Conservation (phyloP, 78 protist species). For the Polysphondylium violaceum region DNA sequence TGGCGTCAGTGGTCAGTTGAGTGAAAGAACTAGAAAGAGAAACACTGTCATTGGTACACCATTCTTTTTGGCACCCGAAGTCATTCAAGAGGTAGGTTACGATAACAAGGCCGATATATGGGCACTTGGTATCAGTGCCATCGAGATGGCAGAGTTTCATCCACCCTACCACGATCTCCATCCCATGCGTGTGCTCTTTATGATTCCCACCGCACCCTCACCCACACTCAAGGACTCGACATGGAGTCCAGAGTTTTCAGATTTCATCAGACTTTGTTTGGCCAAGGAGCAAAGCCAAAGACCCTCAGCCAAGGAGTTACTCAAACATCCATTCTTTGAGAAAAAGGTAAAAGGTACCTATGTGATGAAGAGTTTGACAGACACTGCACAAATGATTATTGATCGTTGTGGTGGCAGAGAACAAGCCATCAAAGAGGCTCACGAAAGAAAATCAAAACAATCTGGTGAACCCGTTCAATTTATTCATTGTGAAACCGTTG, state of each 20-base stretch:
- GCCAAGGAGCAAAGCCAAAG: constrained; percentile 72
- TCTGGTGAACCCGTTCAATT: constrained; percentile 58
- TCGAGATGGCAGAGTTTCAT: constrained; percentile 90
- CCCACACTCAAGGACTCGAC: constrained; percentile 84
- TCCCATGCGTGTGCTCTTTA: constrained; percentile 88
- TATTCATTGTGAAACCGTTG: constrained; percentile 40
- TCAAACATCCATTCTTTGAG: constrained; percentile 69
- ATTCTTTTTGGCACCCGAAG: constrained; percentile 88
- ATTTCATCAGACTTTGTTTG: constrained; percentile 64
- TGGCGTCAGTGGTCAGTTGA: constrained; percentile 81
- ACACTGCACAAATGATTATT: constrained; percentile 45
- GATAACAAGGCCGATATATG: constrained; percentile 90
- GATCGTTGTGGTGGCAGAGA: constrained; percentile 58
- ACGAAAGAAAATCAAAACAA: constrained; percentile 56
- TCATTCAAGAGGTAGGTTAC: constrained; percentile 74
- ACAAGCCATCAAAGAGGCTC: constrained; percentile 49
- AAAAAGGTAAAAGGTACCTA: constrained; percentile 51
- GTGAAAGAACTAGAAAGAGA: constrained; percentile 78
- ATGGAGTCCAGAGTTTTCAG: constrained; percentile 68
- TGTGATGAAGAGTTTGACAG: constrained; percentile 50
- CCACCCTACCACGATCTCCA: constrained; percentile 88
- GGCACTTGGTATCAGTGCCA: constrained; percentile 92
- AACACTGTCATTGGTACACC: constrained; percentile 87
- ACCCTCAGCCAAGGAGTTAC: constrained; percentile 70
- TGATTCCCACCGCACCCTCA: constrained; percentile 83